Base-by-base conservation (phyloP, 1,284 basidiomycete genomes). In the Boletus mariae region DNA sequence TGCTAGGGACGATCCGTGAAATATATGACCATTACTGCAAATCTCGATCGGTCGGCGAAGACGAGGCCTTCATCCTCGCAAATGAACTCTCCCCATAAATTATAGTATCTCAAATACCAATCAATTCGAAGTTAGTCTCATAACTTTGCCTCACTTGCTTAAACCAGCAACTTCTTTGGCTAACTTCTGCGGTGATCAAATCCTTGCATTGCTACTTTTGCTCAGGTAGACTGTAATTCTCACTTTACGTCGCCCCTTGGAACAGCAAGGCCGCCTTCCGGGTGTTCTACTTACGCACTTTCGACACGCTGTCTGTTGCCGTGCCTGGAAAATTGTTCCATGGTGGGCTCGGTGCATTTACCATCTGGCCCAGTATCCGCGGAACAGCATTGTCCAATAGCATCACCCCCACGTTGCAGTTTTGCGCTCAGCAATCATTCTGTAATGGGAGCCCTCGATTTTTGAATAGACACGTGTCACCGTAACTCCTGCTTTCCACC, bases 261-360 rank as follows among this genome's bases (percentile, higher is more conserved):
- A 40, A 40, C 34, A 51, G 41, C 48, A 47, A 29, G 51, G 20
- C 51, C 48, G n/a, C 37, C 54, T 53, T 35, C 38, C 45, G 47
- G 49, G 48, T 53, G 57, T 49, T 43, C 44, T 53, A 25, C 52
- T 58, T 52, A 49, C 52, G 57, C 59, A 54, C 50, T 47, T 32
- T 42, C 47, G 45, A 53, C 43, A 32, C 45, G 59, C 49, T 59
- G 56, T 47, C 34, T 47, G 43, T 37, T 59, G 56, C 38, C 35
- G 45, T 50, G 50, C 44, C 38, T 62, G 37, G 42, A 61, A 12
- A 40, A 4, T 41, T 41, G 38, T 41, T 25, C 38, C 38, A 52
- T 31, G 43, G 47, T 47, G 52, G 40, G 17, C 48, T 43, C 41
- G 45, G 40, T 51, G n/a, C 25, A 35, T 46, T 46, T 41, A 49